Base-by-base conservation (phyloP, 2,329 filamentous ascomycete genomes). In the Corynespora cassiicola region DNA sequence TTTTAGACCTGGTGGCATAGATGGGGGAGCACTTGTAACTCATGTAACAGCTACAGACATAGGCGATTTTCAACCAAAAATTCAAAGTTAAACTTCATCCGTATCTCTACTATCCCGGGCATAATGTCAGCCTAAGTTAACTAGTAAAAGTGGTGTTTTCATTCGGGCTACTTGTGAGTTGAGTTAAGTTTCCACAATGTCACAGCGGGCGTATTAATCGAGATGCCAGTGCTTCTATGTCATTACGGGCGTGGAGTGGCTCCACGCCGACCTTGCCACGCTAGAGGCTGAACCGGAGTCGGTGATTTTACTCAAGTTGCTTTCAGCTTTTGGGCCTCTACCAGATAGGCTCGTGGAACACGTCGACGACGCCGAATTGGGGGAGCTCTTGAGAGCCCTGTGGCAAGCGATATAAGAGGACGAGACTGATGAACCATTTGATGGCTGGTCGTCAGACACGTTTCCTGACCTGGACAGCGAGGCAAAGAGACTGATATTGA, bases 401-500 rank as follows among this genome's bases (percentile, higher is more conserved):
- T 52, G 34, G 51, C 47, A 58, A 45, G 46, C 35, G 30, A 31
- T 47, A 27, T 30, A 27, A 36, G 31, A 47, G 31, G 36, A 47
- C 32, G 28, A 42, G 19, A 29, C 29, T n/a, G 39, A 47, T 29
- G 43, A 43, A 46, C 44, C 44, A 35, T 62, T 65, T 40, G 42
- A 56, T 30, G 36, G 50, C 32, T 63, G 51, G 61, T 50, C 50
- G 24, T 47, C 59, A 33, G 49, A 58, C 28, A 36, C 27, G 23
- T 63, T 58, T 49, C 56, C 58, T 21, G 58, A 64, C 40, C 56
- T 66, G 38, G 42, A 57, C 36, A 21, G 41, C 21, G 50, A 63
- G 34, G 41, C 49, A 49, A 58, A 64, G 49, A 57, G 44, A 36
- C 39, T 63, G 31, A 60, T 64, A 43, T 52, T 45, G 24, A 62